Evolutionary conservation across 371 early-diverging fungal genomes (phyloP).

Genomic region (Blakeslea trispora): DNA sequence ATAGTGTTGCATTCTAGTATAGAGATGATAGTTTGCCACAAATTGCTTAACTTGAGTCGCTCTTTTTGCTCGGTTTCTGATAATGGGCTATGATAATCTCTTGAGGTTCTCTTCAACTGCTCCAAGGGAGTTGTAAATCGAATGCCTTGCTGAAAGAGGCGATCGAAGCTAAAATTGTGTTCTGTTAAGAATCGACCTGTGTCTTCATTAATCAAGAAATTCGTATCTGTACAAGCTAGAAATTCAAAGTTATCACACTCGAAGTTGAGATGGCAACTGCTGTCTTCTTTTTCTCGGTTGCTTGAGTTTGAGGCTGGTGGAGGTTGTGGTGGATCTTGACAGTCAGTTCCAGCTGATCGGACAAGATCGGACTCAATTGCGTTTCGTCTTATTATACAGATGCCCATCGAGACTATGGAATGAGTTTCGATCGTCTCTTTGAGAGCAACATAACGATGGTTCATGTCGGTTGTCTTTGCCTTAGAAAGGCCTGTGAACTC

Average conservation of each 20-base stretch:
- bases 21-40: conserved; percentile 43
- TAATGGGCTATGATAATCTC: background rate
- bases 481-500: conserved; percentile 87
- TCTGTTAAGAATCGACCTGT: conserved; percentile 79
- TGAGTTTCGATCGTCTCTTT: conserved; percentile 65
- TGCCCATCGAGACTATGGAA: conserved; percentile 81
- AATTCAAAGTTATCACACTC: conserved; percentile 31
- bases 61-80: background rate
- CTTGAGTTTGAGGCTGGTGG: background rate
- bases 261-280: background rate
- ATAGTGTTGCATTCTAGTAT: conserved; percentile 31
- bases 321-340: background rate
- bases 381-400: conserved; percentile 61
- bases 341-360: background rate
- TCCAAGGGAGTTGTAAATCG: conserved; percentile 47
- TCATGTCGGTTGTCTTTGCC: conserved; percentile 50
- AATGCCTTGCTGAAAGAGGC: conserved; percentile 73
- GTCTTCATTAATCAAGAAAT: conserved; percentile 59
- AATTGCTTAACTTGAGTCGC: background rate
- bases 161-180: conserved; percentile 84
- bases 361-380: conserved; percentile 2
- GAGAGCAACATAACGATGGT: conserved; percentile 75
- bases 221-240: conserved; percentile 26
- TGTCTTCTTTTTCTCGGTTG: background rate
- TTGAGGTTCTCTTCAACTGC: background rate